phyloP scores from a whole-genome alignment of 495 filamentous ascomycete genomes.

The Trichoderma parareesei region DNA sequence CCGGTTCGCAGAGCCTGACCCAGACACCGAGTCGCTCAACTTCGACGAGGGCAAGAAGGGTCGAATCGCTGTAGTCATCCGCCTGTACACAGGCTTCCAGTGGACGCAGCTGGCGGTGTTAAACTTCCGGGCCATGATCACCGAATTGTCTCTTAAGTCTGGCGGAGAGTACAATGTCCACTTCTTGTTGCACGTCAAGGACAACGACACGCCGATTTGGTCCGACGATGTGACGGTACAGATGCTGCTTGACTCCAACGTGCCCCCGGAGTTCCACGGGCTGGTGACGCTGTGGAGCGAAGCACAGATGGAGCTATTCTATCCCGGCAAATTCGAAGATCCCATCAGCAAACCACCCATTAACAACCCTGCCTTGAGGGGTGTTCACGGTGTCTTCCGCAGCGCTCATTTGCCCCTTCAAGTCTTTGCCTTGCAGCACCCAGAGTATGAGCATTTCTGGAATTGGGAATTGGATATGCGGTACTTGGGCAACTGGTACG shows the following conservation, averaged over 20 bases:
- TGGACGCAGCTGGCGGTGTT: constrained; percentile 63
- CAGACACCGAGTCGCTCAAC: background rate
- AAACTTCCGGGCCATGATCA: constrained; percentile 71
- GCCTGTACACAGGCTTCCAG: constrained; percentile 60
- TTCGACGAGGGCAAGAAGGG: background rate
- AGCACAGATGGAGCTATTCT: constrained; percentile 78
- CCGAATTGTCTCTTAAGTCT: constrained; percentile 62
- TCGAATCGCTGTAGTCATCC: constrained; percentile 65
- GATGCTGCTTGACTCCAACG: constrained; percentile 52
- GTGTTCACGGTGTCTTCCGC: constrained; percentile 85
- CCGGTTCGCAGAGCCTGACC: constrained; percentile 40
- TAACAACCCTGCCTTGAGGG: constrained; percentile 48
- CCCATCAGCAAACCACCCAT: constrained; percentile 45
- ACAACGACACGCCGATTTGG: constrained; percentile 57
- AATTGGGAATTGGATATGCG: constrained; percentile 98
- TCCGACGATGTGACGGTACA: constrained; percentile 48
- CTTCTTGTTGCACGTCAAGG: constrained; percentile 71
- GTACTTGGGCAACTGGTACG: constrained; percentile 89
- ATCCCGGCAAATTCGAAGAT: constrained; percentile 65
- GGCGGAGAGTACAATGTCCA: constrained; percentile 75
- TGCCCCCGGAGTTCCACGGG: constrained; percentile 83
- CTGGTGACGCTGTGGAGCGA: constrained; percentile 92
- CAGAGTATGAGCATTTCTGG: constrained; percentile 92
- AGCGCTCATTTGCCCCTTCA: constrained; percentile 86
- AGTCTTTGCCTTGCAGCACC: constrained; percentile 81